phyloP scores from a whole-genome alignment of 2,329 filamentous ascomycete genomes.

The Aspergillus amoenus region DNA sequence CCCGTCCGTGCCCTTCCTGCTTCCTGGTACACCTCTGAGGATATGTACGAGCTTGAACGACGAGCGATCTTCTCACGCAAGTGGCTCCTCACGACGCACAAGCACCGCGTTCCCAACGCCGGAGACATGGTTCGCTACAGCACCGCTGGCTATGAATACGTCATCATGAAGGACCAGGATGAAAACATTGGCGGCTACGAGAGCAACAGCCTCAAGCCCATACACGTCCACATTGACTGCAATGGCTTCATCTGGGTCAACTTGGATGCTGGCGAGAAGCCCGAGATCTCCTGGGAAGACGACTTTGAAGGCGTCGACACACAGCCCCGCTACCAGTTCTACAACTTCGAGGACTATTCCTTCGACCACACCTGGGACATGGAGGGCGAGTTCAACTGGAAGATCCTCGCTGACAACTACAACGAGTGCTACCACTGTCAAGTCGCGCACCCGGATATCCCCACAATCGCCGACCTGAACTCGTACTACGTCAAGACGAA shows the following conservation, averaged over 20 bases:
- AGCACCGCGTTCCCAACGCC: conserved; percentile 49
- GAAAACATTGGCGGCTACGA: conserved; percentile 57
- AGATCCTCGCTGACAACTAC: conserved; percentile 62
- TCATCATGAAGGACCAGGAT: conserved; percentile 53
- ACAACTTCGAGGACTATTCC: conserved; percentile 55
- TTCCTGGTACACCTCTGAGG: conserved; percentile 49
- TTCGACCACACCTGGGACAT: conserved; percentile 61
- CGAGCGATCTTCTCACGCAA: conserved; percentile 60
- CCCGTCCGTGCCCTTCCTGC: conserved; percentile 44
- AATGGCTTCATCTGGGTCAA: conserved; percentile 62
- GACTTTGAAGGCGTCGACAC: conserved; percentile 52
- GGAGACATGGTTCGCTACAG: conserved; percentile 59
- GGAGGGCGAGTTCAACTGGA: conserved; percentile 61
- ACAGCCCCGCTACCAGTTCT: conserved; percentile 47
- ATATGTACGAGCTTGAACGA: conserved; percentile 56
- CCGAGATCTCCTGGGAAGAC: conserved; percentile 54
- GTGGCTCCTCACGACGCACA: conserved; percentile 42
- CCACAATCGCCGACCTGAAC: conserved; percentile 53
- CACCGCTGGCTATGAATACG: conserved; percentile 58
- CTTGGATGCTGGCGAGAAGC: conserved; percentile 46
- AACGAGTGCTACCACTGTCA: conserved; percentile 47
- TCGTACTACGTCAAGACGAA: conserved; percentile 54
- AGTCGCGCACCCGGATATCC: conserved; percentile 24
- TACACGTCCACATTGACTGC: conserved; percentile 54
- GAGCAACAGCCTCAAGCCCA: conserved; percentile 51